Percentiles rank a stretch among this genome's conserved stretches.
phyloP scores from a whole-genome alignment of 2,329 filamentous ascomycete genomes.

The Fusarium pseudoanthophilum region DNA sequence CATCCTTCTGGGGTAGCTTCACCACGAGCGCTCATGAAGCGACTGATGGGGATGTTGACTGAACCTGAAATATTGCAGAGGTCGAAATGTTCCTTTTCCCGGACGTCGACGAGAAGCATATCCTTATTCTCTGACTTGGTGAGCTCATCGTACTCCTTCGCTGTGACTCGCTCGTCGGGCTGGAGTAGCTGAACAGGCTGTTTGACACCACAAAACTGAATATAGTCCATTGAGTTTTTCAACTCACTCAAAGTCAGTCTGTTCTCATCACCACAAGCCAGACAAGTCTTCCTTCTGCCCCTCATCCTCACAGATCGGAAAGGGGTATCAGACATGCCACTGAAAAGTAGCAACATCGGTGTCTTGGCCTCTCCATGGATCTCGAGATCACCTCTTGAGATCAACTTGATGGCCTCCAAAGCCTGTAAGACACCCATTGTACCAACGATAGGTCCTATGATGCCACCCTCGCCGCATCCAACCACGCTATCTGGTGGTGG shows the following conservation, averaged over 20 bases:
- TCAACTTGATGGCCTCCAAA: constrained; percentile 86
- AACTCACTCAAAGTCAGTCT: constrained; percentile 71
- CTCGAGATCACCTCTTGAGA: constrained; percentile 59
- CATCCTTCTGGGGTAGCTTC: constrained; percentile 51
- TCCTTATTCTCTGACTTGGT: constrained; percentile 19
- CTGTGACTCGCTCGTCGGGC: constrained; percentile 74
- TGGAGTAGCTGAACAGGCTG: constrained; percentile 65
- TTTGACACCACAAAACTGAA: constrained; percentile 81
- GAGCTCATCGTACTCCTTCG: constrained; percentile 64
- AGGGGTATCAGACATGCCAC: constrained; percentile 53
- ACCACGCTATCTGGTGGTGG: constrained; percentile 85
- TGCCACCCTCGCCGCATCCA: constrained; percentile 91
- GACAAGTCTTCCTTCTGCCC: constrained; percentile 74
- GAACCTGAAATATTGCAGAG: constrained; percentile 81
- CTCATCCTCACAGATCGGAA: constrained; percentile 84
- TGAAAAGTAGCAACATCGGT: constrained; percentile 60
- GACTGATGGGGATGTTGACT: constrained; percentile 71
- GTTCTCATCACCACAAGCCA: constrained; percentile 75
- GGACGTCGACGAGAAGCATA: constrained; percentile 80
- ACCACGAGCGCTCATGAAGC: constrained; percentile 66
- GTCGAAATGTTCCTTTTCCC: constrained; percentile 85
- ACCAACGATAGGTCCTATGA: constrained; percentile 91
- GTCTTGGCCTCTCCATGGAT: constrained; percentile 30
- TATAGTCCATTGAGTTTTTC: constrained; percentile 77
- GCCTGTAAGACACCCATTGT: constrained; percentile 94